Base-by-base conservation (phyloP, 257 asterid genomes). In the Jasminum sambac region DNA sequence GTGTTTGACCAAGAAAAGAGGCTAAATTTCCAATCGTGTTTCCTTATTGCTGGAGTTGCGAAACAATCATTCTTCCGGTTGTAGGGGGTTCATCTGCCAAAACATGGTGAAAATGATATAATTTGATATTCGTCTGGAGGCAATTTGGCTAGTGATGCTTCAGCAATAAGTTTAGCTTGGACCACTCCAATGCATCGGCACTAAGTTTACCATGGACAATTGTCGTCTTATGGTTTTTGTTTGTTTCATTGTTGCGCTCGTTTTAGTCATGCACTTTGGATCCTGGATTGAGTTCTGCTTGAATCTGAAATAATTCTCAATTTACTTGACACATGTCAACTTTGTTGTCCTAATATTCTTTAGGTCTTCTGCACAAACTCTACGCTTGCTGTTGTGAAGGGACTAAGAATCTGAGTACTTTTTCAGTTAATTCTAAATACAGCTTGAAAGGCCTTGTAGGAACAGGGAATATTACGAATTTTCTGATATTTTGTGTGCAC, bases 401-500 rank as follows among this genome's bases (percentile, higher is more conserved):
- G 65, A 44, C 39, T 19, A 46, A 19, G 14, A 8, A 62, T 48
- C 23, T 34, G 9, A 34, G 3, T 26, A 63, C 38, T 13, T 13
- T 0, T 9, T 63, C 14, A 7, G 23, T 30, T 50, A 8, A 50
- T 50, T 50, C 25, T 50, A 50, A 50, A 50, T 10, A 9, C 48
- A 66, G 65, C 38, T 11, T 13, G 30, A 63, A 55, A 38, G 30
- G 13, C 72, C 19, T n/a, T 30, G 58, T 57, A 46, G 63, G 52
- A 70, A 61, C 64, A 17, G 39, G 37, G 37, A 21, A 40, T 69
- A 69, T 50, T 24, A 67, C 14, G 59, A 30, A 75, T 17, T 16
- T 24, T 66, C n/a, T 38, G 24, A 34, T 52, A 42, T 40, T 57
- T 26, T 63, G 37, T 63, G 21, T 63, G 62, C 63, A 21, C 8